Evolutionary conservation across 345 rosid genomes (phyloP), one percentile per base, ranked within the genome.

Genomic region (Euphorbia lathyris): DNA sequence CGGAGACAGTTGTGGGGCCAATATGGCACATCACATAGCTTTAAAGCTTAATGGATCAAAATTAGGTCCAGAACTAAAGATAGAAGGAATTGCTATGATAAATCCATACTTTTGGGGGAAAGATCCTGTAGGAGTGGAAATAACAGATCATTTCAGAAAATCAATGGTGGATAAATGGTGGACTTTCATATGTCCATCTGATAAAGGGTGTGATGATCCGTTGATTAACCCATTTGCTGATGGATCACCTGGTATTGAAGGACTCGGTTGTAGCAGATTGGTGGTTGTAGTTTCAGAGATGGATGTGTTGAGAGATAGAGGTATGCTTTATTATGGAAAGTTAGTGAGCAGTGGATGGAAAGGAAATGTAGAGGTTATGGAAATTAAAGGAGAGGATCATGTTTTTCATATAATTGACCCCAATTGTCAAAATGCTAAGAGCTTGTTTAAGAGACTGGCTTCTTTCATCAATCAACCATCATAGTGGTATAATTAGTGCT

Each of bases 1-100:
- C 0, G 98, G 98, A 3, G 98, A 93, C 58, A 93, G 98, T 32
- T 86, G 87, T 0, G 97, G 98, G 9, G 90, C 89, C 6, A 87
- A 83, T 72, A 83, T 93, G 53, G 78, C 87, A 0, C 93, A 93
- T 74, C 89, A 88, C 76, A 68, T 93, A 36, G 89, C 87, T 0
- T 73, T 87, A 34, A 76, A 68, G 75, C 36, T 79, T 17, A 79
- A 72, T 66, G 79, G 22, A 3, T 60, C 81, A 0, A 60, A 77
- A 0, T 58, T 48, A 66, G 74, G 65, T 45, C 0, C 5, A 63
- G 32, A 42, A 7, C 57, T 89, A 40, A 74, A 84, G 20, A 52
- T 92, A 74, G 65, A 62, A 23, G 96, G 96, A 45, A 80, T 92
- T 9, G 86, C 76, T 13, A 81, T 92, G 95, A 74, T 92, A 63